A percentile compares a stretch with the other conserved stretches of the same genome.
Conservation (phyloP, 1,284 basidiomycete species). For the Puccinia polysora region DNA sequence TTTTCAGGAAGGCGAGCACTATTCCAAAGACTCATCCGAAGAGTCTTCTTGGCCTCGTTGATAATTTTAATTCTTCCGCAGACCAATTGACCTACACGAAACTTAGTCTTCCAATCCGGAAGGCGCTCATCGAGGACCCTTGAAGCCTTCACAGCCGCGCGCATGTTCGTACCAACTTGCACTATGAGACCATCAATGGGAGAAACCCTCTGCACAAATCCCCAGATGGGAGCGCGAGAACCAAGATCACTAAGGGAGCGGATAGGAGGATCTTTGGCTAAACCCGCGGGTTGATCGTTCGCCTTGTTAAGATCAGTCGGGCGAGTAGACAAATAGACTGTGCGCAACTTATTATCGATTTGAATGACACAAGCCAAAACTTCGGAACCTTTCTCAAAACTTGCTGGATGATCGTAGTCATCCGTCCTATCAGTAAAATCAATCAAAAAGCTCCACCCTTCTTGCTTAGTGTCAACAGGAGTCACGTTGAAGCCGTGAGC, state of each 20-base stretch:
- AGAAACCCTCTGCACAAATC: constrained; percentile 34
- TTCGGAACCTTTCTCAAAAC: constrained; percentile 4
- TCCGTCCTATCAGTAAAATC: constrained; percentile 35
- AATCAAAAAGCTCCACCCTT: constrained; percentile 24
- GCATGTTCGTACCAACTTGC: constrained; percentile 27
- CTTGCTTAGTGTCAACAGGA: background rate
- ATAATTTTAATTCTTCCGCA: constrained; percentile 14
- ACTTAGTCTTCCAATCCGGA: constrained; percentile 26
- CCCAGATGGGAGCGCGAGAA: constrained; percentile 9
- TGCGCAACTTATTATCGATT: constrained; percentile 8
- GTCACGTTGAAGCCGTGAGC: constrained; percentile 15
- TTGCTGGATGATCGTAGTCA: constrained; percentile 25
- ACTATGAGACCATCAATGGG: constrained; percentile 7
- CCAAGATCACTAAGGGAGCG: background rate
- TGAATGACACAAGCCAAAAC: constrained; percentile 20
- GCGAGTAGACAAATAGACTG: constrained; percentile 22
- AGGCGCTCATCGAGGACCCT: constrained; percentile 29
- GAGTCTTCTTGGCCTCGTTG: background rate
- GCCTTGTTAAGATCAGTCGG: constrained; percentile 14
- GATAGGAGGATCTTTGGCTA: constrained; percentile 30
- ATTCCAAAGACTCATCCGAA: constrained; percentile 28
- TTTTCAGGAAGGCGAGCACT: constrained; percentile 13
- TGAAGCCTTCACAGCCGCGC: constrained; percentile 2
- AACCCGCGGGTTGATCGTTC: background rate
- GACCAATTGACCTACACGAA: constrained; percentile 36